Conservation (phyloP, 1,284 basidiomycete genomes). For the Sphagnurus paluster region DNA sequence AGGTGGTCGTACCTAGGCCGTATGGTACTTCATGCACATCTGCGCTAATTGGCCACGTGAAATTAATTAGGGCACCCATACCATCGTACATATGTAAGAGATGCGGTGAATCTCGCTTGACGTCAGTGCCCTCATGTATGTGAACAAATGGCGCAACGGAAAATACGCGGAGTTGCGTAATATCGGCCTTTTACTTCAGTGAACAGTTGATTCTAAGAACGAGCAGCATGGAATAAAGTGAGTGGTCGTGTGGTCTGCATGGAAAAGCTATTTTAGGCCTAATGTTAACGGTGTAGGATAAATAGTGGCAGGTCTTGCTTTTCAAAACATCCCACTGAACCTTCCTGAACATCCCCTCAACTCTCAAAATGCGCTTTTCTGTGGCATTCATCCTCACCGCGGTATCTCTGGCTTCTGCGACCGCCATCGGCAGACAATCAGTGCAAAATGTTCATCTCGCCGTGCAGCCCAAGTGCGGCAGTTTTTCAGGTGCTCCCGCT, state of each 20-base stretch:
- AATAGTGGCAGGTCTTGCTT: slow-evolving; percentile 8
- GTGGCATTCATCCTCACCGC: slow-evolving; percentile 20
- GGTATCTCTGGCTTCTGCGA: slow-evolving; percentile 21
- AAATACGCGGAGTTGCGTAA: slow-evolving; percentile 18
- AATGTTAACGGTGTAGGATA: slow-evolving; percentile 4
- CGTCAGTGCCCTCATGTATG: background rate
- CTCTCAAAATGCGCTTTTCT: slow-evolving; percentile 14
- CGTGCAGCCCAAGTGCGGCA: slow-evolving; percentile 41
- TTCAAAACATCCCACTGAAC: too few species aligned
- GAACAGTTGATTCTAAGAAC: slow-evolving; percentile 12
- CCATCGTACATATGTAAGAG: background rate
- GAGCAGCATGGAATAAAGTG: background rate
- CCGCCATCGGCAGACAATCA: slow-evolving; percentile 18
- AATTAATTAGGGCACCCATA: slow-evolving; percentile 1
- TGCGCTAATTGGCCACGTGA: slow-evolving; percentile 9
- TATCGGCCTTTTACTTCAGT: slow-evolving; percentile 11
- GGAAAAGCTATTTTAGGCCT: slow-evolving; percentile 1
- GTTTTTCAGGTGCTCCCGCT: slow-evolving; percentile 33
- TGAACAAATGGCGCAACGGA: slow-evolving; percentile 22
- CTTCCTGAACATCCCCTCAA: background rate
- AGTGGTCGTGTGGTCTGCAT: background rate
- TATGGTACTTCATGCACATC: slow-evolving; percentile 2
- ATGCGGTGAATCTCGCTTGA: background rate
- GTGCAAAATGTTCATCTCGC: slow-evolving; percentile 37
- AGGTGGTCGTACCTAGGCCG: too few species aligned